A percentile compares a stretch with the other conserved stretches of the same genome.
Evolutionary conservation across 1,139 yeast species (phyloP).

Genomic region (Saccharomyces hybrid): DNA sequence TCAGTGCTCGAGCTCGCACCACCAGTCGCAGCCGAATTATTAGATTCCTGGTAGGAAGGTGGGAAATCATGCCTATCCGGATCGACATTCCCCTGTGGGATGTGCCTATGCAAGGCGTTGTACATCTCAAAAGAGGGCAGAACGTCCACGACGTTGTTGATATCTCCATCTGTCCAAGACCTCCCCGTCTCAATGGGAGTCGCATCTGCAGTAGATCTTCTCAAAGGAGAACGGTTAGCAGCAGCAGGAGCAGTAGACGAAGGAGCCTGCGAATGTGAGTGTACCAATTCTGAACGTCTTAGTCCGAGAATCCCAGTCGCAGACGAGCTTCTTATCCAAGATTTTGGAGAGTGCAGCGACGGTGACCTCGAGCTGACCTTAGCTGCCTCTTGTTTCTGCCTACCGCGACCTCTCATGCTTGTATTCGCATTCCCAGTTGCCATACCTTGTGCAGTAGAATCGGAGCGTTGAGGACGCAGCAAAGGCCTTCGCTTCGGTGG

Average conservation of each 20-base stretch:
- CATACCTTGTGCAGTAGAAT: not conserved
- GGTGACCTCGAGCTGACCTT: not conserved
- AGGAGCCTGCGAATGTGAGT: not conserved
- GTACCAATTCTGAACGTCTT: slow-evolving; percentile 4
- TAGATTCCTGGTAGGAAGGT: slow-evolving; percentile 23
- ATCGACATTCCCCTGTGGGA: slow-evolving; percentile 25
- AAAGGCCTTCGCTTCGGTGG: not conserved
- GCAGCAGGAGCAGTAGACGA: not conserved
- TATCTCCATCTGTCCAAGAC: not conserved
- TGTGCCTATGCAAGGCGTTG: slow-evolving; percentile 26
- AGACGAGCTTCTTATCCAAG: slow-evolving; percentile 20
- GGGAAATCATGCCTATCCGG: slow-evolving; percentile 24
- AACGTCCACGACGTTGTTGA: slow-evolving; percentile 15
- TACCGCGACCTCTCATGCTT: slow-evolving; percentile 4
- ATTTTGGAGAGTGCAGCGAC: slow-evolving; percentile 7
- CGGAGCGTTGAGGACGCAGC: not conserved
- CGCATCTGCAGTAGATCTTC: slow-evolving; percentile 2
- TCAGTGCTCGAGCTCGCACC: slow-evolving; percentile 5
- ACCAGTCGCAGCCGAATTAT: slow-evolving; percentile 7
- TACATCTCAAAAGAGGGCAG: slow-evolving; percentile 28
- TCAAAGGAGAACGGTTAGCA: slow-evolving; percentile 5
- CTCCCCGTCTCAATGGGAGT: not conserved
- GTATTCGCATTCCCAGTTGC: not conserved
- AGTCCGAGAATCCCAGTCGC: slow-evolving; percentile 14
- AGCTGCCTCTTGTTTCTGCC: slow-evolving; percentile 2